These are phyloP conservation scores for Onygenales sp. DNA, from an alignment of 2,329 filamentous ascomycete genomes.

Conservation along the genomic window DNA sequence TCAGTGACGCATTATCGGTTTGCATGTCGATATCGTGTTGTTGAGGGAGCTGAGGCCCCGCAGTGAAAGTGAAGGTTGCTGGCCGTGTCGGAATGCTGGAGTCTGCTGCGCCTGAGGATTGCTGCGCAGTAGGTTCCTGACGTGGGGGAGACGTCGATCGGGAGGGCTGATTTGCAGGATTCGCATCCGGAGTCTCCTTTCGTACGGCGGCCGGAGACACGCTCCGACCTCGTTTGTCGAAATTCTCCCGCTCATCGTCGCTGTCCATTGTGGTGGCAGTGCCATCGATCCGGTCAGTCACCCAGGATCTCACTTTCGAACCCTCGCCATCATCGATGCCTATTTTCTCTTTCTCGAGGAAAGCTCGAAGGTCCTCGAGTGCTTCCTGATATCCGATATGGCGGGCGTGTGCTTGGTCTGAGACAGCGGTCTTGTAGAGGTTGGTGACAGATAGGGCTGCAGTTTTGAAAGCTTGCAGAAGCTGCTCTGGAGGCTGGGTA, in stretches of 20 bases:
- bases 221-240: conserved; percentile 28
- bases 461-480: conserved; percentile 82
- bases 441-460: conserved; percentile 92
- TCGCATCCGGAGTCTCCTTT: conserved; percentile 23
- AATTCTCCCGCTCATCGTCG: conserved; percentile 34
- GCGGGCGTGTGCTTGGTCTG: conserved; percentile 65
- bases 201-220: conserved; percentile 25
- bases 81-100: conserved; percentile 16
- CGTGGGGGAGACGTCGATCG: conserved; percentile 21
- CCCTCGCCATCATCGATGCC: conserved; percentile 73
- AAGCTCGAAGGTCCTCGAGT: conserved; percentile 76
- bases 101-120: conserved; percentile 15
- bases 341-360: conserved; percentile 73
- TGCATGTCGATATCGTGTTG: conserved; percentile 37
- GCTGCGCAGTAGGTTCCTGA: conserved; percentile 16
- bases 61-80: conserved; percentile 35
- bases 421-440: conserved; percentile 83
- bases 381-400: conserved; percentile 87
- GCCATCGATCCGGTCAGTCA: conserved; percentile 38
- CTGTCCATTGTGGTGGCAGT: conserved; percentile 30
- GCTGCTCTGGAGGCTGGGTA: conserved; percentile 39
- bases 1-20: conserved; percentile 18
- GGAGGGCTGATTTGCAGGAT: conserved; percentile 18
- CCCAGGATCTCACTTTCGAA: conserved; percentile 55
- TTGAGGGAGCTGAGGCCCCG: conserved; percentile 26